Conservation (phyloP, 2,329 filamentous ascomycete species). For the Gremmenia infestans region DNA sequence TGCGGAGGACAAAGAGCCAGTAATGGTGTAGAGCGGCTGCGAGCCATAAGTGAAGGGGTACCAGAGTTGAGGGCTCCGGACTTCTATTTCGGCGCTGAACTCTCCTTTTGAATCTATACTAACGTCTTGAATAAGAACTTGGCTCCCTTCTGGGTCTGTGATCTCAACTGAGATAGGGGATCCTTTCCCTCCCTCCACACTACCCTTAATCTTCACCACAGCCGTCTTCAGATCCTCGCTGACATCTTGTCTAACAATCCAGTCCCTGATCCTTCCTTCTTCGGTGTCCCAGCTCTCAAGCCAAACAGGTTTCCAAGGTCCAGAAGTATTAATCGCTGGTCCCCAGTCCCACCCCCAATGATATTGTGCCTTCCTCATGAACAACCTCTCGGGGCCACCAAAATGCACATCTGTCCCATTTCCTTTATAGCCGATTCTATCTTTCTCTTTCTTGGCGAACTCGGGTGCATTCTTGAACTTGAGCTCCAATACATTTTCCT, state of each 20-base stretch:
- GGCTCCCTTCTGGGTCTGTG: constrained; percentile 35
- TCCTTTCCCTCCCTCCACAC: constrained; percentile 45
- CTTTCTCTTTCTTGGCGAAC: constrained; percentile 21
- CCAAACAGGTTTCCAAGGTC: constrained; percentile 62
- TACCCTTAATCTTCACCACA: constrained; percentile 36
- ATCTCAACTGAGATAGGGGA: constrained; percentile 47
- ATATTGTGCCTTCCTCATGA: constrained; percentile 62
- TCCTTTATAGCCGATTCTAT: constrained; percentile 30
- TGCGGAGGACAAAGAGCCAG: constrained; percentile 45
- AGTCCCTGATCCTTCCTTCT: constrained; percentile 50
- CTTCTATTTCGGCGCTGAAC: constrained; percentile 20
- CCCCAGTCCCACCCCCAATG: constrained; percentile 69
- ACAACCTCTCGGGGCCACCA: constrained; percentile 40
- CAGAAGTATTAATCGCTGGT: constrained; percentile 55
- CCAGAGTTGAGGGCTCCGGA: constrained; percentile 56
- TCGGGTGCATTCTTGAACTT: constrained; percentile 21
- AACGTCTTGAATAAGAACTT: background rate
- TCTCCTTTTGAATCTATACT: background rate
- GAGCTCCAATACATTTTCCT: constrained; percentile 15
- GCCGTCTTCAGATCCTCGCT: constrained; percentile 23
- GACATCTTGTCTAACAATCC: constrained; percentile 39
- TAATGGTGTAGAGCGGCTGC: constrained; percentile 66
- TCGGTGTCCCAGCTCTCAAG: constrained; percentile 55
- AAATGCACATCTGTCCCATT: constrained; percentile 45
- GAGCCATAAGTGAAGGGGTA: constrained; percentile 69